Evolutionary conservation across 495 filamentous ascomycete species (phyloP).

Genomic region (Collariella sp.): DNA sequence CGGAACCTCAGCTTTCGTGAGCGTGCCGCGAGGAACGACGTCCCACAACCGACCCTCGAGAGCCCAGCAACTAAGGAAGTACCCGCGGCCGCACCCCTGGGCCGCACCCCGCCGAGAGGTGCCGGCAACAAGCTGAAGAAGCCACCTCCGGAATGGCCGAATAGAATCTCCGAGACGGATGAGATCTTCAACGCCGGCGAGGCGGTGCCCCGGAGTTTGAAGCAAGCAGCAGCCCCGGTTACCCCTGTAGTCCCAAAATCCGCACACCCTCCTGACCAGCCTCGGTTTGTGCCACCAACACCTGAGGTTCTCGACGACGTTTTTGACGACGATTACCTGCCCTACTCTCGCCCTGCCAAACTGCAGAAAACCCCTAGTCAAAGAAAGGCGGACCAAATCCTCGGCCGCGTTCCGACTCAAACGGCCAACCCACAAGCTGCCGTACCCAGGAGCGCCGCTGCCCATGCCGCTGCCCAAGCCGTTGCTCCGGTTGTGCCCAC

Average conservation of each 20-base stretch:
- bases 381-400: constrained; percentile 24
- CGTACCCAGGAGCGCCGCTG: background rate
- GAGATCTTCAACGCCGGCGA: constrained; percentile 6
- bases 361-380: constrained; percentile 20
- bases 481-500: no score
- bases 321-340: constrained; percentile 8
- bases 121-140: constrained; percentile 44
- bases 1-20: constrained; percentile 45
- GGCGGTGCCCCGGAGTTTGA: background rate
- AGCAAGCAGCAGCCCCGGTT: background rate
- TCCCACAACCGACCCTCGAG: constrained; percentile 23
- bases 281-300: background rate
- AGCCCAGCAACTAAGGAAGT: constrained; percentile 15
- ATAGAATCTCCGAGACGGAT: constrained; percentile 26
- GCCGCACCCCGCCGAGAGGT: constrained; percentile 26
- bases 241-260: background rate
- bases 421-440: constrained; percentile 2
- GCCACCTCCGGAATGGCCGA: constrained; percentile 34
- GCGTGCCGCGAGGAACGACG: constrained; percentile 34
- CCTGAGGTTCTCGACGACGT: constrained; percentile 2
- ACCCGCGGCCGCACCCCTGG: constrained; percentile 20
- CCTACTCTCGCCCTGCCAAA: constrained; percentile 12
- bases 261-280: background rate
- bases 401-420: constrained; percentile 17
- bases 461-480: background rate